phyloP scores from a whole-genome alignment of 1,284 basidiomycete genomes.

The Boletellus deceptivus region DNA sequence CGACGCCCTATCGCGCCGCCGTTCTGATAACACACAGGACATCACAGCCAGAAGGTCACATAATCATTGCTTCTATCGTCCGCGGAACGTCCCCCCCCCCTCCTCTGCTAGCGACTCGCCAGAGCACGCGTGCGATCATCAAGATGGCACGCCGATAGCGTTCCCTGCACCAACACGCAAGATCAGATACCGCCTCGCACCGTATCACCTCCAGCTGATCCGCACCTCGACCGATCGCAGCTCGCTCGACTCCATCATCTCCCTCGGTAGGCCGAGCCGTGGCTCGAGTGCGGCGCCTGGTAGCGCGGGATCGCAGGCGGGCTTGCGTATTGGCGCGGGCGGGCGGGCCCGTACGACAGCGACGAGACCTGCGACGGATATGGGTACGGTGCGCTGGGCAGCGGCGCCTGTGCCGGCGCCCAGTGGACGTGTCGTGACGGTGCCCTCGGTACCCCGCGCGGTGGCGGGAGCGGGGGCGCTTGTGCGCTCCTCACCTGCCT shows the following conservation, averaged over 20 bases:
- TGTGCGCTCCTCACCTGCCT: conserved; percentile 7
- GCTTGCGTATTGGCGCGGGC: conserved; percentile 1
- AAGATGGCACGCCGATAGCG: conserved; percentile 24
- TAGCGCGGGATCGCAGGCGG: conserved; percentile 19
- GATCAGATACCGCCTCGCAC: conserved; percentile 21
- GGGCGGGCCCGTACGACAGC: conserved; percentile 12
- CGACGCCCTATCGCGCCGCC: conserved; percentile 5
- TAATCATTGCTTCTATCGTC: conserved; percentile 2
- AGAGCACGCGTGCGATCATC: conserved; percentile 25
- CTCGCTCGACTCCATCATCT: conserved; percentile 15
- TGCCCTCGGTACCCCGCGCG: conserved; percentile 17
- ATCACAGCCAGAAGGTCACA: background rate
- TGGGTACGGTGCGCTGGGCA: conserved; percentile 28
- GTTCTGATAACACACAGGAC: background rate
- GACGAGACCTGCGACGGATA: conserved; percentile 26
- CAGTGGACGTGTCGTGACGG: conserved; percentile 28
- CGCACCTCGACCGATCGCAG: conserved; percentile 25
- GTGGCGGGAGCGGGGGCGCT: conserved; percentile 24
- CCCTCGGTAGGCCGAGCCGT: conserved; percentile 12
- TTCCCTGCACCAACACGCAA: conserved; percentile 25
- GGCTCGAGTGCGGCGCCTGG: conserved; percentile 17
- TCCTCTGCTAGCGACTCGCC: no score
- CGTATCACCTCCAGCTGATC: conserved; percentile 28
- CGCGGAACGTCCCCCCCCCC: no score
- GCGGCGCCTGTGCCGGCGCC: conserved; percentile 29